Percentiles rank a stretch among this genome's conserved stretches.
These are phyloP conservation scores for Mycosphaerelloides madeirae DNA, from an alignment of 2,329 filamentous ascomycete genomes.

Conservation along the genomic window DNA sequence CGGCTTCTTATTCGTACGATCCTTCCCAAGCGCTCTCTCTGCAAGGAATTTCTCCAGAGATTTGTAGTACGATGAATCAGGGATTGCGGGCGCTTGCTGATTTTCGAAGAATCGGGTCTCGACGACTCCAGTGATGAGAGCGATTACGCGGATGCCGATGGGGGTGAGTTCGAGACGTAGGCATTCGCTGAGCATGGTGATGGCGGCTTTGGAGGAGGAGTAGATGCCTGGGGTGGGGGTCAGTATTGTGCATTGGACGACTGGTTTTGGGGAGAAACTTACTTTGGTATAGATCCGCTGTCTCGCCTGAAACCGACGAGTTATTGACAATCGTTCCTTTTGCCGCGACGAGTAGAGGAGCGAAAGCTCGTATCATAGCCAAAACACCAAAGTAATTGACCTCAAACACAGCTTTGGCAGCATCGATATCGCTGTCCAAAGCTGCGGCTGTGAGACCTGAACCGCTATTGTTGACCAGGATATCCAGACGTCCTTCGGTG, in stretches of 20 bases:
- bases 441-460: conserved; percentile 47
- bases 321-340: neutral
- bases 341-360: conserved; percentile 35
- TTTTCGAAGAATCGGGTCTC: too few species aligned
- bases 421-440: conserved; percentile 48
- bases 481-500: conserved; percentile 16
- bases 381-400: conserved; percentile 57
- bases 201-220: conserved; percentile 24
- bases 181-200: conserved; percentile 10
- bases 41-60: too few species aligned
- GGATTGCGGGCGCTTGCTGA: too few species aligned
- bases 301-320: too few species aligned
- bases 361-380: conserved; percentile 52
- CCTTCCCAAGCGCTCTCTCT: too few species aligned
- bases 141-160: conserved; percentile 17
- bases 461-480: conserved; percentile 56
- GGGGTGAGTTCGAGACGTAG: conserved; percentile 20
- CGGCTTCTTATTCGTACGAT: too few species aligned
- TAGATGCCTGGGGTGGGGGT: conserved; percentile 33
- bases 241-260: conserved; percentile 15
- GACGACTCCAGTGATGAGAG: conserved; percentile 18
- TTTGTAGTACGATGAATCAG: too few species aligned
- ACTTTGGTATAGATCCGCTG: too few species aligned
- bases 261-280: too few species aligned
- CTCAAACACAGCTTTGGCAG: conserved; percentile 46